Conservation (phyloP, 345 rosid species). For the Pelargonium nanum region DNA sequence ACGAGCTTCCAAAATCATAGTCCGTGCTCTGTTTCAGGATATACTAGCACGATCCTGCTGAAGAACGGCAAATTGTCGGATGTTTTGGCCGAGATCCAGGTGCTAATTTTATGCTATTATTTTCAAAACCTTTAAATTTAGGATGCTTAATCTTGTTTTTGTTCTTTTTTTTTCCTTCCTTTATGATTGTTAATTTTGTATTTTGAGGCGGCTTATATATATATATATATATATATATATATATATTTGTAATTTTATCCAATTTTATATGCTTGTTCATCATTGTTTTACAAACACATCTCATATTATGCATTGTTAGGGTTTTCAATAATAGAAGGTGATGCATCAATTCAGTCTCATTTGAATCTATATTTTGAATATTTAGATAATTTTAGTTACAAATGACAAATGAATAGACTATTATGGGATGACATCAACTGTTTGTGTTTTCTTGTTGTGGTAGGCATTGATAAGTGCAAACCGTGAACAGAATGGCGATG, state of each 20-base stretch:
- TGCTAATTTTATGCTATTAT: conserved; percentile 10
- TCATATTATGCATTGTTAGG: background rate
- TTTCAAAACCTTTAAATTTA: background rate
- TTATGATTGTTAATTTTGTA: no score
- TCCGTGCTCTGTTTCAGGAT: conserved; percentile 36
- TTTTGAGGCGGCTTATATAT: no score
- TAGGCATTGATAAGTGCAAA: background rate
- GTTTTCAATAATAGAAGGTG: background rate
- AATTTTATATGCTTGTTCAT: background rate
- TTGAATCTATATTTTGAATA: no score
- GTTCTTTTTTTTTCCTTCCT: no score
- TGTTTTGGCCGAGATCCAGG: conserved; percentile 69
- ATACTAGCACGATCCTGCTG: conserved; percentile 60
- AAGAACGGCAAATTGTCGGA: conserved; percentile 83
- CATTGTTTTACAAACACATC: no score
- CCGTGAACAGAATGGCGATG: background rate
- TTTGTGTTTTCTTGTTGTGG: background rate
- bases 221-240: no score
- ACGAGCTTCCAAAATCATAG: no score
- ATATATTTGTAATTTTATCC: background rate
- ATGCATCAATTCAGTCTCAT: no score
- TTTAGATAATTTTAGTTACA: no score
- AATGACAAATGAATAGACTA: no score
- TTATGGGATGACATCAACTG: background rate
- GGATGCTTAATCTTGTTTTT: background rate